Conservation (phyloP, 139 green algal genomes). For the Chlorella sp. region DNA sequence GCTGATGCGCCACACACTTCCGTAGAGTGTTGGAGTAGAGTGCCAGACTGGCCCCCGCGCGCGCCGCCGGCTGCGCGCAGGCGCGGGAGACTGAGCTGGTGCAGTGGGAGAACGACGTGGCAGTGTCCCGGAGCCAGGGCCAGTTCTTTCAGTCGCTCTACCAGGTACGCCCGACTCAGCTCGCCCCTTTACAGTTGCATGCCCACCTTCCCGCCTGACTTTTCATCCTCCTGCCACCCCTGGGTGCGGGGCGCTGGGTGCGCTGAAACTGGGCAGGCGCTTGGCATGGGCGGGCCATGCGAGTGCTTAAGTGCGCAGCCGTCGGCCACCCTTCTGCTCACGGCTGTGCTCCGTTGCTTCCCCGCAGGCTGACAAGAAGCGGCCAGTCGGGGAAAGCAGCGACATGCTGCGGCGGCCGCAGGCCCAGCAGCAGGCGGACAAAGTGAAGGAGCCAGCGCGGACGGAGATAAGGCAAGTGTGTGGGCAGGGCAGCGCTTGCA, state of each 20-base stretch:
- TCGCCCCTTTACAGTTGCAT: neutral
- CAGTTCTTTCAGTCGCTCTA: conserved; percentile 62
- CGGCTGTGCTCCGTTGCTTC: neutral
- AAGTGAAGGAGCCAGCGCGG: conserved; percentile 27
- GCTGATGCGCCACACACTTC: no score
- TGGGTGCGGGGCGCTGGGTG: no score
- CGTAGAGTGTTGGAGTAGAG: no score
- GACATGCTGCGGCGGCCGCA: conserved; percentile 9
- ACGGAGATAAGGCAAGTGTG: neutral
- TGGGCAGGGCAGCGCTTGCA: neutral
- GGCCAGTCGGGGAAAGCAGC: conserved; percentile 5
- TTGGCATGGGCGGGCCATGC: no score
- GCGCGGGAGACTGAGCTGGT: conserved; percentile 31
- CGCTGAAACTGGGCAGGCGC: no score
- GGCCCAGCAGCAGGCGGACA: neutral
- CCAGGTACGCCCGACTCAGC: conserved; percentile 20
- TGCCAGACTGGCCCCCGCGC: no score
- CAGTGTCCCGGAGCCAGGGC: conserved; percentile 37
- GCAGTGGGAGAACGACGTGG: conserved; percentile 48
- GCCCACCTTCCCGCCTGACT: no score
- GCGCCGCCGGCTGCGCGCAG: neutral
- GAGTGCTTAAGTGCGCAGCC: no score
- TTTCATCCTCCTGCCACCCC: no score
- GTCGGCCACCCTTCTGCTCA: no score
- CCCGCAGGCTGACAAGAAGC: conserved; percentile 26